Conservation (phyloP, 345 rosid genomes). For the Boechera stricta region DNA sequence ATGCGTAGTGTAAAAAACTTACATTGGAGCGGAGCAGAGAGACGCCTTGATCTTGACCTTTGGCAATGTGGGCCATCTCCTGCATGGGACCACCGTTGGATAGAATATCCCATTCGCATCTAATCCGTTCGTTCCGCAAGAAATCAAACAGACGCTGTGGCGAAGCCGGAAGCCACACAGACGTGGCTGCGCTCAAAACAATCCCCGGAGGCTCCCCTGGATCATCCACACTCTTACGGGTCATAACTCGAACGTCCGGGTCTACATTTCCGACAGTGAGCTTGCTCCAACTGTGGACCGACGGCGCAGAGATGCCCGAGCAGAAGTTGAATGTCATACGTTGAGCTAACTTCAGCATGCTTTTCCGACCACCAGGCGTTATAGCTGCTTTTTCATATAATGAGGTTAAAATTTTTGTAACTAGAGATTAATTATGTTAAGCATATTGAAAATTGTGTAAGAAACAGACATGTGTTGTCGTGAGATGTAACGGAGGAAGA, state of each 20-base stretch:
- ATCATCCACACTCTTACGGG: conserved; percentile 61
- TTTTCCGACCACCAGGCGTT: conserved; percentile 56
- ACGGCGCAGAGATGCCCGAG: conserved; percentile 61
- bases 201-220: conserved; percentile 74
- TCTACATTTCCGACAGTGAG: conserved; percentile 58
- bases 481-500: conserved; percentile 54
- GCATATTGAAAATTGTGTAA: not conserved
- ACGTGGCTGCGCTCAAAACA: conserved; percentile 68
- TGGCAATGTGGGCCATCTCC: conserved; percentile 64
- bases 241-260: conserved; percentile 67
- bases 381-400: conserved; percentile 45
- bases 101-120: conserved; percentile 70
- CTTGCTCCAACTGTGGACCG: conserved; percentile 60
- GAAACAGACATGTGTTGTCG: conserved; percentile 54
- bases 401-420: not conserved
- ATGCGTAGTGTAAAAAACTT: conserved; percentile 13
- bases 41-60: conserved; percentile 72
- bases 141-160: conserved; percentile 65
- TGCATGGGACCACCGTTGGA: conserved; percentile 73
- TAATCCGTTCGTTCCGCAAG: conserved; percentile 59
- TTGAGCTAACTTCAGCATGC: conserved; percentile 71
- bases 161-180: conserved; percentile 67
- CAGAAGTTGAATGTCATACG: conserved; percentile 70
- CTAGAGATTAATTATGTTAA: not conserved
- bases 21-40: conserved; percentile 66